A percentile compares a stretch with the other conserved stretches of the same genome.
These are phyloP conservation scores for Penicillium cataractarum DNA, from an alignment of 495 filamentous ascomycete species.

Conservation along the genomic window DNA sequence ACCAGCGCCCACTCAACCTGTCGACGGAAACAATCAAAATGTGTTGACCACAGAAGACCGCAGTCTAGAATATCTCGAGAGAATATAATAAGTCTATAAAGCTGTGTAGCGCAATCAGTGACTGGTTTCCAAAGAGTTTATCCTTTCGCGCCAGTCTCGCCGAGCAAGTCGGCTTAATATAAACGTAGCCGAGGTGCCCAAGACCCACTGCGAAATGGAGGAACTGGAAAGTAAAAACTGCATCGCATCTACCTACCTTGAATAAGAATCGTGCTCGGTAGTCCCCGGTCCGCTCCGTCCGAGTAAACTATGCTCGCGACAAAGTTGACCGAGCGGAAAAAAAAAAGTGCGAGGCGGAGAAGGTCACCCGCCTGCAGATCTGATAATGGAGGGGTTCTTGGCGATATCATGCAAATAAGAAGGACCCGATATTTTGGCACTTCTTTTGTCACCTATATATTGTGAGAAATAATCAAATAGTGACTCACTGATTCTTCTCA, in stretches of 20 bases:
- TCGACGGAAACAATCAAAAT: not conserved
- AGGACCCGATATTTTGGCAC: not conserved
- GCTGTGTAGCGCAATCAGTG: slow-evolving; percentile 7
- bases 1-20: not conserved
- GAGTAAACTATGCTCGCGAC: not conserved
- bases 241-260: slow-evolving; percentile 17
- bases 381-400: slow-evolving; percentile 23
- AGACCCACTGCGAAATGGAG: not conserved
- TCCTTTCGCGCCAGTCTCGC: not conserved
- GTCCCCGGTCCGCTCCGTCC: slow-evolving; percentile 9
- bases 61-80: not conserved
- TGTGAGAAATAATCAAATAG: too few relatives aligned
- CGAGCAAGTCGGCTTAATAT: slow-evolving; percentile 5
- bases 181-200: slow-evolving; percentile 14
- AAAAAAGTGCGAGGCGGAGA: slow-evolving; percentile 20
- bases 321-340: slow-evolving; percentile 11
- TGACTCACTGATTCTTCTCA: not conserved
- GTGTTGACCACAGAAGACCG: not conserved
- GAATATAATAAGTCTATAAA: not conserved
- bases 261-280: not conserved
- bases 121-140: not conserved
- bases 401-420: not conserved
- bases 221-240: not conserved
- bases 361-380: slow-evolving; percentile 28
- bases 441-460: not conserved